Evolutionary conservation across 2,329 filamentous ascomycete genomes (phyloP).

Genomic region (Colletotrichum sp.): DNA sequence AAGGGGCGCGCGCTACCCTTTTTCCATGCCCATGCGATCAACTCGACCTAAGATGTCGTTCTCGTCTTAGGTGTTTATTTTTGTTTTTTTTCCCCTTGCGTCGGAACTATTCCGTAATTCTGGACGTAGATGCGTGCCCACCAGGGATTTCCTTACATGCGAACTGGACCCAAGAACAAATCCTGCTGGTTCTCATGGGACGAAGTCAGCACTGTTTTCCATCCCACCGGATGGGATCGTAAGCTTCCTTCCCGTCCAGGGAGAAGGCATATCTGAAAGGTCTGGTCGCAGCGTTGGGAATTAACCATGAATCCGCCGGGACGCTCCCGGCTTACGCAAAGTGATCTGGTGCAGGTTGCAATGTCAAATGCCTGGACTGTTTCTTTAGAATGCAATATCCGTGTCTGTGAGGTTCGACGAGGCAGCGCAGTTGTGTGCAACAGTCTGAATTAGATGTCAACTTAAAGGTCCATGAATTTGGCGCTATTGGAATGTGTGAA

Average conservation of each 20-base stretch:
- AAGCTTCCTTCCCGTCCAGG: not conserved
- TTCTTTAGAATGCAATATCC: not conserved
- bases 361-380: not conserved
- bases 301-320: not conserved
- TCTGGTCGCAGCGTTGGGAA: not conserved
- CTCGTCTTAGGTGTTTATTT: not conserved
- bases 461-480: not conserved
- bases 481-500: not conserved
- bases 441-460: not conserved
- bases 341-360: not conserved
- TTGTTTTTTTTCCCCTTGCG: not conserved
- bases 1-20: not conserved
- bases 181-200: not conserved
- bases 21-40: not conserved
- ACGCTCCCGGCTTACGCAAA: not conserved
- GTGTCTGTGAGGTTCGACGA: not conserved
- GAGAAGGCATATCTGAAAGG: not conserved
- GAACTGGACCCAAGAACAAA: not conserved
- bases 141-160: not conserved
- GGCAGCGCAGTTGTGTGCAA: not conserved
- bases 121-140: not conserved
- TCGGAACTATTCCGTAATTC: not conserved
- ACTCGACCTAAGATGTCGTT: not conserved
- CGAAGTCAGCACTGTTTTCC: not conserved
- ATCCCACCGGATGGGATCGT: not conserved